Conservation (phyloP, 176 grass and related monocot species). For the Rhynchospora breviuscula region DNA sequence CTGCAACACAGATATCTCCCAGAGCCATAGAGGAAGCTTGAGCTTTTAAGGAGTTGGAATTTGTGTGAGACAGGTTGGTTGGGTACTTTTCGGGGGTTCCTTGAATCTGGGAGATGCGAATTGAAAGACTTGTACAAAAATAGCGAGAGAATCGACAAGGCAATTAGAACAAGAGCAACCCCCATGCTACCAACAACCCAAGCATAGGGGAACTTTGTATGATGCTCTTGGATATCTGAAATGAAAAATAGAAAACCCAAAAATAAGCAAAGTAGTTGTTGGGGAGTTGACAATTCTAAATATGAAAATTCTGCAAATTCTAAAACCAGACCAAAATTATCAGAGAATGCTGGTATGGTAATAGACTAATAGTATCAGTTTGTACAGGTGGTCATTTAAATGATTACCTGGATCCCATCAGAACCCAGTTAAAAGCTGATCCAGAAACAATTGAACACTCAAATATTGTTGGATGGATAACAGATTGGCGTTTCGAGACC, state of each 20-base stretch:
- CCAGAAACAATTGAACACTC: not conserved
- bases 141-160: conserved; percentile 53
- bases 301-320: not conserved
- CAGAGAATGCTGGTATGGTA: not conserved
- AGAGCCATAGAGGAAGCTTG: conserved; percentile 86
- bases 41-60: conserved; percentile 83
- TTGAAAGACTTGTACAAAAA: conserved; percentile 53
- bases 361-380: not conserved
- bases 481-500: not conserved
- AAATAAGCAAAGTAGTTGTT: not conserved
- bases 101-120: conserved; percentile 36
- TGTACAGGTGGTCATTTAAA: not conserved
- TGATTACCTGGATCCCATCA: conserved; percentile 1
- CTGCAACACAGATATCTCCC: conserved; percentile 88
- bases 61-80: conserved; percentile 51
- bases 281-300: not conserved
- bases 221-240: conserved; percentile 51
- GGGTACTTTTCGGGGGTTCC: conserved; percentile 48
- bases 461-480: not conserved
- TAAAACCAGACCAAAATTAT: not conserved
- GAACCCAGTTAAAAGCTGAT: not conserved
- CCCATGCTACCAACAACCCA: conserved; percentile 97
- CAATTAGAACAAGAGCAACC: conserved; percentile 76
- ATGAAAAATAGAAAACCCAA: conserved; percentile 4
- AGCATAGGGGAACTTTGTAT: conserved; percentile 72